Evolutionary conservation across 2,329 filamentous ascomycete species (phyloP), one percentile per base, ranked within the genome.

Genomic region (Epichloe sibirici): DNA sequence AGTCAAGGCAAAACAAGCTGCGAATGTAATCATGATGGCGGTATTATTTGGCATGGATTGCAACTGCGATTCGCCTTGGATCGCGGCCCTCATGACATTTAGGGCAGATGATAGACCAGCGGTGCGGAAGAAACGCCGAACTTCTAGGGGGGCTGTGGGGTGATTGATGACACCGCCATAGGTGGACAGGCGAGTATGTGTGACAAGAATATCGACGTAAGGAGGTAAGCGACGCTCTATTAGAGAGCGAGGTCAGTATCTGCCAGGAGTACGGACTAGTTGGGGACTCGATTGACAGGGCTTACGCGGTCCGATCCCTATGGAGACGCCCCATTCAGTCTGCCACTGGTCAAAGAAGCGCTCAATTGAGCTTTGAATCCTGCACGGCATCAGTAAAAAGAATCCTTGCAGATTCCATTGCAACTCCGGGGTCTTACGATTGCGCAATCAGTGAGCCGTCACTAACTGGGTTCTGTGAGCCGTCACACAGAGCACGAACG

Each of bases 1-100:
- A 9, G 79, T 77, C n/a, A 86, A 66, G 0, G 82, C 82, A 56
- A 85, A 85, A 59, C 81, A 85, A 4, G 82, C 82, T 0, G 85
- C 84, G 57, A 87, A 88, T 1, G 83, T 85, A 12, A 88, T 86
- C 85, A 88, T 88, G 57, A 88, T 86, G 52, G 84, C 79, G 0
- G 85, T 87, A 58, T 88, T 88, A 65, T 88, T 88, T 0, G 85
- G 85, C 84, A 88, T 88, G 0, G 84, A 87, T 52, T 81, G 81
- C 0, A 88, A 73, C 55, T 83, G 77, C 0, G 74, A 71, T 61
- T 88, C 85, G 37, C 84, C 84, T 64, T 87, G 84, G 5, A 88
- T 85, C 0, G 84, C 84, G 2, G 82, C 82, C 23, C 85, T 79
- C 73, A 88, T 78, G 4, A 88, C 85, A 53, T 86, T 87, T n/a